Evolutionary conservation across 2,329 filamentous ascomycete species (phyloP).

Genomic region (Nannizziopsis barbatae): DNA sequence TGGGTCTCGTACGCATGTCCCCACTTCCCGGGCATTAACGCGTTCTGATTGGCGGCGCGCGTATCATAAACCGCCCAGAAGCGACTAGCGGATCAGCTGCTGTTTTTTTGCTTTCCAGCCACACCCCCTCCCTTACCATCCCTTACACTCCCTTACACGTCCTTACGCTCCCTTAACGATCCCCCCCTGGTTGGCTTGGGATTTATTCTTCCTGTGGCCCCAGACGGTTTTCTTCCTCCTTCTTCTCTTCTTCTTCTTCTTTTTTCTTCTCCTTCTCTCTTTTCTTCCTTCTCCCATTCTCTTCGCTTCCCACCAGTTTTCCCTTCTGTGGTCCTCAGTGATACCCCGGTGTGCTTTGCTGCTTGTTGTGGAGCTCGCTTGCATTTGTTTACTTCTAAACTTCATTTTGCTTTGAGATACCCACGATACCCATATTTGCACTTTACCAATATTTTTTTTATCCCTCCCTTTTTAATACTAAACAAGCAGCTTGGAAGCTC

Average conservation of each 20-base stretch:
- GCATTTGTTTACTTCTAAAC: constrained; percentile 19
- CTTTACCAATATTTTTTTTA: constrained; percentile 6
- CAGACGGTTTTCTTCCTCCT: constrained; percentile 17
- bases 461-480: constrained; percentile 1
- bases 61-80: constrained; percentile 2
- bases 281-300: constrained; percentile 17
- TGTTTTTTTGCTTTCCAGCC: not conserved
- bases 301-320: constrained; percentile 18
- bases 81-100: constrained; percentile 8
- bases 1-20: no score
- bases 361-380: constrained; percentile 22
- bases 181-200: not conserved
- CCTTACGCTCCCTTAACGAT: constrained; percentile 19
- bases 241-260: constrained; percentile 19
- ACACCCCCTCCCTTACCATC: not conserved
- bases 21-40: not conserved
- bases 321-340: constrained; percentile 20
- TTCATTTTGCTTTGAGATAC: constrained; percentile 26
- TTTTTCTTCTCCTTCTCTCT: constrained; percentile 17
- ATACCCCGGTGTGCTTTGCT: constrained; percentile 32
- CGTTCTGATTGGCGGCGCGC: not conserved
- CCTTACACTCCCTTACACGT: constrained; percentile 19
- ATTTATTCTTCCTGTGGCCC: no score
- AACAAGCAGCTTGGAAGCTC: not conserved
- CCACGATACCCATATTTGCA: constrained; percentile 18